Evolutionary conservation across 192 early-diverging fungal genomes (phyloP).

Genomic region (Thamnidium elegans): DNA sequence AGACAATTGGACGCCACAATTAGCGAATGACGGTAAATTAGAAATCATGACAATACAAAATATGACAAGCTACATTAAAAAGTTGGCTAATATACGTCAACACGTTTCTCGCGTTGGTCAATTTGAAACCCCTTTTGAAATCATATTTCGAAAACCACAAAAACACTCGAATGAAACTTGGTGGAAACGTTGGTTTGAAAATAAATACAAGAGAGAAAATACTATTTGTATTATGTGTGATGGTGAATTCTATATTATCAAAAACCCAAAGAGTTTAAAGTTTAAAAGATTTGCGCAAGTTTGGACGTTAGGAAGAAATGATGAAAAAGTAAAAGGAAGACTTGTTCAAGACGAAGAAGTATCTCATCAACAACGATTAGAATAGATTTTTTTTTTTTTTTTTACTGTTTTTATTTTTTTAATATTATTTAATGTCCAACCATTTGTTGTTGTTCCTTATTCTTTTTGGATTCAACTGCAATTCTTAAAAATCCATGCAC

Average conservation of each 20-base stretch:
- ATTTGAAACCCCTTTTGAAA: conserved; percentile 51
- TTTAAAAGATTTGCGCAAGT: conserved; percentile 67
- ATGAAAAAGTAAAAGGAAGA: conserved; percentile 17
- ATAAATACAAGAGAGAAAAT: conserved; percentile 32
- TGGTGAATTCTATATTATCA: conserved; percentile 73
- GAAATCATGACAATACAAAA: conserved; percentile 63
- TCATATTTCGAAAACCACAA: conserved; percentile 51
- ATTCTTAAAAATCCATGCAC: conserved; percentile 66
- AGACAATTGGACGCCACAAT: conserved; percentile 59
- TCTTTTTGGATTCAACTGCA: conserved; percentile 56
- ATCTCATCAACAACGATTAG: too few species aligned
- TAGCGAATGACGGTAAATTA: conserved; percentile 64
- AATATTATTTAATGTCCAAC: conserved; percentile 2
- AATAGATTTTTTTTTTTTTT: background rate
- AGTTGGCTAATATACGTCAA: conserved; percentile 48
- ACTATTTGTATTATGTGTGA: conserved; percentile 71
- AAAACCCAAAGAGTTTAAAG: conserved; percentile 53
- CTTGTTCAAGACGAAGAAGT: conserved; percentile 27
- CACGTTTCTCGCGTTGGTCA: conserved; percentile 65
- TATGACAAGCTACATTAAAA: conserved; percentile 62
- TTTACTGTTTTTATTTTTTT: background rate
- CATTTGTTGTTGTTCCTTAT: conserved; percentile 50
- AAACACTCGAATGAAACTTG: background rate
- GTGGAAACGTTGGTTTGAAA: background rate
- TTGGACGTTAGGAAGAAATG: conserved; percentile 52